Base-by-base conservation (phyloP, 345 rosid genomes). In the Leavenworthia alabamica region DNA sequence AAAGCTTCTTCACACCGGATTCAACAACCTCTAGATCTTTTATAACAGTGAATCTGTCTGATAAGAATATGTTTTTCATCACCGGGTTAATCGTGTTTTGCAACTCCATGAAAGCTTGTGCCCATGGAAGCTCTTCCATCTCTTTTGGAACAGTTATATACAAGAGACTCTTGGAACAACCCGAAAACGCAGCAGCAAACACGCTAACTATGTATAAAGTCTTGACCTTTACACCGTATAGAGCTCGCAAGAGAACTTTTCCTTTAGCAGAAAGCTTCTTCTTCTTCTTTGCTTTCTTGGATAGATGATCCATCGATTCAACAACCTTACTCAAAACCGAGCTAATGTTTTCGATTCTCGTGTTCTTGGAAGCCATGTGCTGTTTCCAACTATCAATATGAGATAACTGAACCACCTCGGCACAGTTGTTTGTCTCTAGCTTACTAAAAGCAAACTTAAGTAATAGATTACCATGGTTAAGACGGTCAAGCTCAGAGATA, bases 191-290 rank as follows among this genome's bases (percentile, higher is more conserved):
- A 9, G 92, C 77, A 42, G 86, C 78, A 29, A 86, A 80, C 33
- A 83, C 77, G 12, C 87, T 52, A 37, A 85, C 80, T 24, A 89
- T 60, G 62, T 86, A 86, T 20, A 83, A 37, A 44, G 93, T 89
- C 61, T 75, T 75, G 65, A 83, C 89, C 75, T 83, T 82, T 48
- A 79, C 95, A 12, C 95, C 95, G 40, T 78, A 82, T 81, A 92
- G 62, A n/a, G 90, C 90, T 12, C 78, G 81, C 81, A 86, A 72
- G 75, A 92, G 75, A 1, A 89, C 87, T 72, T 83, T 81, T 36
- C 80, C 92, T 57, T 86, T 81, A 5, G 71, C 72, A 17, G 90
- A 86, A 62, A n/a, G n/a, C n/a, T n/a, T n/a, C n/a, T 78, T 82
- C 67, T 81, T 86, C 15, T 81, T 88, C 80, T 86, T 86, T 1